These are phyloP conservation scores for Ochetophila trinervis DNA, from an alignment of 306 rosid species.

Conservation along the genomic window DNA sequence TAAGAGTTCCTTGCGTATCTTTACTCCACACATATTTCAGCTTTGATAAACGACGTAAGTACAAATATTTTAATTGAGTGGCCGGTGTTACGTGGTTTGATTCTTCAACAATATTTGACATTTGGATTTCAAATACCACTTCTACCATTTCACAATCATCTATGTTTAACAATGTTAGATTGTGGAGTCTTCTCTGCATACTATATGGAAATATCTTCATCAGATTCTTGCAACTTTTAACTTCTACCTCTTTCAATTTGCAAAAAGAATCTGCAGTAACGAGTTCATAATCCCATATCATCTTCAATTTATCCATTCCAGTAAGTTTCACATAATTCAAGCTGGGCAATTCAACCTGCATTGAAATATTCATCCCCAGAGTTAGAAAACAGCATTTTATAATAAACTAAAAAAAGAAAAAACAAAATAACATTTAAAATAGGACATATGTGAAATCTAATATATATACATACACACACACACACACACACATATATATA, in stretches of 20 bases:
- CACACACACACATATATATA: too few relatives aligned
- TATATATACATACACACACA: too few relatives aligned
- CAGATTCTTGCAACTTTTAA: not conserved
- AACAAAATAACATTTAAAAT: not conserved
- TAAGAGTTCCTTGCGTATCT: not conserved
- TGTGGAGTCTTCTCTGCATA: not conserved
- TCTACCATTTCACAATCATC: not conserved
- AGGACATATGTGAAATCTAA: too few relatives aligned
- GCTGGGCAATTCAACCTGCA: slow-evolving; percentile 10
- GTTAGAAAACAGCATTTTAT: not conserved
- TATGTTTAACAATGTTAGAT: not conserved
- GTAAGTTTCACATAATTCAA: not conserved
- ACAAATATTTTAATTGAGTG: not conserved
- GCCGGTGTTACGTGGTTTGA: too few relatives aligned
- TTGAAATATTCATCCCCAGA: too few relatives aligned
- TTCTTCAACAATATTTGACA: not conserved
- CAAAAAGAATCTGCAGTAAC: not conserved
- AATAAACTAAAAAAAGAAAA: not conserved
- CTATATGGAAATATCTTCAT: not conserved
- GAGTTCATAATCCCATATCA: not conserved
- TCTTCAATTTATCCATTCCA: slow-evolving; percentile 6
- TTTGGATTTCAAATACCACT: not conserved
- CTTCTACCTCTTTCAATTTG: not conserved
- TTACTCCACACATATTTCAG: not conserved
- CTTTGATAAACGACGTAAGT: not conserved